Percentiles rank a stretch among this genome's conserved stretches.
These are phyloP conservation scores for Candolleomyces aberdarensis DNA, from an alignment of 768 basidiomycete species.

Conservation along the genomic window DNA sequence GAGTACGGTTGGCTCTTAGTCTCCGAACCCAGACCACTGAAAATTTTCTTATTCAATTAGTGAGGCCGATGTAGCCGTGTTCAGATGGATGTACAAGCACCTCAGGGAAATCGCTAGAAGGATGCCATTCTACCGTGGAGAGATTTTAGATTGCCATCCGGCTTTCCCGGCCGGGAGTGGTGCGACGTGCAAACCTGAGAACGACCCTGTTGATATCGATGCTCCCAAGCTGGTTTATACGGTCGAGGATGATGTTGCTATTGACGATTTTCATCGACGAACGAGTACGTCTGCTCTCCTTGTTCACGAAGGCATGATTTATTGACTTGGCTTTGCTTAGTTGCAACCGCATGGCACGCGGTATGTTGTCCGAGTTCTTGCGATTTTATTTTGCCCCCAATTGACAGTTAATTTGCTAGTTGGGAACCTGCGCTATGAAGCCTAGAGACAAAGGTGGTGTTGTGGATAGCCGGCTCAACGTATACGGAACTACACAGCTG, in stretches of 20 bases:
- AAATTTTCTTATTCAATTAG: conserved; percentile 16
- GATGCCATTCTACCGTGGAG: conserved; percentile 44
- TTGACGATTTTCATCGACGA: conserved; percentile 32
- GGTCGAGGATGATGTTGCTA: conserved; percentile 37
- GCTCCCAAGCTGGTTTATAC: conserved; percentile 39
- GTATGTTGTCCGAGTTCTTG: conserved; percentile 28
- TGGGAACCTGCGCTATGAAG: conserved; percentile 71
- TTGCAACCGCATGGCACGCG: conserved; percentile 44
- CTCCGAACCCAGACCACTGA: neutral
- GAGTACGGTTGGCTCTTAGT: conserved; percentile 24
- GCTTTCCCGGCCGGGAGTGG: conserved; percentile 31
- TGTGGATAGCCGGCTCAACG: conserved; percentile 58
- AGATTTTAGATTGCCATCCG: conserved; percentile 32
- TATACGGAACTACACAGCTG: conserved; percentile 55
- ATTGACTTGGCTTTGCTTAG: conserved; percentile 16
- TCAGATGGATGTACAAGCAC: conserved; percentile 55
- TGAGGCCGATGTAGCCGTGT: conserved; percentile 39
- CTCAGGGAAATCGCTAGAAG: conserved; percentile 52
- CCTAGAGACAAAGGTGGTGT: conserved; percentile 55
- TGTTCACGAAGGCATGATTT: neutral
- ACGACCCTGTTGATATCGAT: conserved; percentile 29
- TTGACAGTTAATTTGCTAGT: conserved; percentile 23
- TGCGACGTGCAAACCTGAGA: conserved; percentile 20
- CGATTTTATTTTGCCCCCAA: neutral
- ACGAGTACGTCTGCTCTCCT: neutral